Evolutionary conservation across 2,329 filamentous ascomycete species (phyloP).

Genomic region (Elsinoe necatrix): DNA sequence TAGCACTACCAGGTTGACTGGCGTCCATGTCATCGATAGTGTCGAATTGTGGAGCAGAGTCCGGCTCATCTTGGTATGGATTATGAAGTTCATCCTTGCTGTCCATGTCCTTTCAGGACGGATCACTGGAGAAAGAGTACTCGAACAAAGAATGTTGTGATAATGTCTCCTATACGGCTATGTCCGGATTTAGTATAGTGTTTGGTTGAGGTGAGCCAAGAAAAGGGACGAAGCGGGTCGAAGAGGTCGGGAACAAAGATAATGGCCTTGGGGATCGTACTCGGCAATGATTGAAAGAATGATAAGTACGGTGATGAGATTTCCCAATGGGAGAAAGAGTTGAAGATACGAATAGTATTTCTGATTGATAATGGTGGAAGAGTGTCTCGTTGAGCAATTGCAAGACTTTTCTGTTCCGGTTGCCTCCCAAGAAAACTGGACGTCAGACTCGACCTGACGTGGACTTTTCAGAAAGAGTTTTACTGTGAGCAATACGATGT

Average conservation of each 20-base stretch:
- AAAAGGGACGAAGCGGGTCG: constrained; percentile 8
- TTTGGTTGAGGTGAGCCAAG: constrained; percentile 10
- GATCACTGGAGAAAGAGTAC: neutral
- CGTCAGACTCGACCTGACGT: neutral
- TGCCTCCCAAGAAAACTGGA: constrained; percentile 9
- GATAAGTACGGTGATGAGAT: neutral
- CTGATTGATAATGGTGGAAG: neutral
- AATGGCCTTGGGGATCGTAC: neutral
- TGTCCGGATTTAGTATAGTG: constrained; percentile 10
- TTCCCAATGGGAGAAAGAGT: neutral
- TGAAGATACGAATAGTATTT: neutral
- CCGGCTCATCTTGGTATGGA: constrained; percentile 4
- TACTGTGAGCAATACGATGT: constrained; percentile 5
- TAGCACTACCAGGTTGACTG: constrained; percentile 17
- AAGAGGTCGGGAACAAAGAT: constrained; percentile 3
- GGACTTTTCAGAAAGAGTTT: neutral
- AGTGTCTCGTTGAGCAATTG: constrained; percentile 12
- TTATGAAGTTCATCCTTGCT: neutral
- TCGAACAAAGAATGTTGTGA: neutral
- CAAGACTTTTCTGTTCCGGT: neutral
- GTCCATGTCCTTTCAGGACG: constrained; percentile 10
- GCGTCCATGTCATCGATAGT: constrained; percentile 13
- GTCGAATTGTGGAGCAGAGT: constrained; percentile 1
- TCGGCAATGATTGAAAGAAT: neutral
- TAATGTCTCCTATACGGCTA: neutral